These are phyloP conservation scores for Lactifluus pinguis DNA, from an alignment of 768 basidiomycete genomes.

Conservation along the genomic window DNA sequence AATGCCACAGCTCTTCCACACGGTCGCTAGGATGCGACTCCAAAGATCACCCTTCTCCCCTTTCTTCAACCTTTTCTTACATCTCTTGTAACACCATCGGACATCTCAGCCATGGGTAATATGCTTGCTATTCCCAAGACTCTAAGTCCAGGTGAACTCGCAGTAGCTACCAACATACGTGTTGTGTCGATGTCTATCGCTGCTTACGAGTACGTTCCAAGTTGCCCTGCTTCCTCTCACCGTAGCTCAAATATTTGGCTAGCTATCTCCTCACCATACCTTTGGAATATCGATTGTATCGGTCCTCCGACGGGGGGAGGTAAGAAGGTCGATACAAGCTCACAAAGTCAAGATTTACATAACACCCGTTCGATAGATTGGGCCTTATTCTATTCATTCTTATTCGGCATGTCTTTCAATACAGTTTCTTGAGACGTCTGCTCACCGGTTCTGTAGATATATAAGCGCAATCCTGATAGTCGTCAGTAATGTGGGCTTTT, in stretches of 20 bases:
- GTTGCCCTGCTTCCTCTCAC: background rate
- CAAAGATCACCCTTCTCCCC: background rate
- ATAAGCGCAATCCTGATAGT: conserved; percentile 39
- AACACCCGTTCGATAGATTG: background rate
- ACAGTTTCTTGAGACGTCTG: background rate
- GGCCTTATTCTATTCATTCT: conserved; percentile 8
- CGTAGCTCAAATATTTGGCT: background rate
- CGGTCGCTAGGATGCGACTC: background rate
- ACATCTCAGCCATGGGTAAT: background rate
- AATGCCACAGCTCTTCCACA: background rate
- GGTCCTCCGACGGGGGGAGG: background rate
- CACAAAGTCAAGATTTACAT: background rate
- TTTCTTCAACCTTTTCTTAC: background rate
- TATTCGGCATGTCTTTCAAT: conserved; percentile 1
- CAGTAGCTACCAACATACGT: conserved; percentile 2
- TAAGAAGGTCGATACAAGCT: background rate
- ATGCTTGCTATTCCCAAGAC: background rate
- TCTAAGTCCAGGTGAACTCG: background rate
- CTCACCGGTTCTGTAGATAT: conserved; percentile 25
- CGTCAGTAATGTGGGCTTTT: conserved; percentile 53
- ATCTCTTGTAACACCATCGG: background rate
- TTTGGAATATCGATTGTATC: conserved; percentile 13
- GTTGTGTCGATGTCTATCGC: conserved; percentile 10
- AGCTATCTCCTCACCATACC: conserved; percentile 16
- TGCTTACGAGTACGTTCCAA: conserved; percentile 11